Conservation (phyloP, 208 protist genomes). For the Trypanosoma brucei region DNA sequence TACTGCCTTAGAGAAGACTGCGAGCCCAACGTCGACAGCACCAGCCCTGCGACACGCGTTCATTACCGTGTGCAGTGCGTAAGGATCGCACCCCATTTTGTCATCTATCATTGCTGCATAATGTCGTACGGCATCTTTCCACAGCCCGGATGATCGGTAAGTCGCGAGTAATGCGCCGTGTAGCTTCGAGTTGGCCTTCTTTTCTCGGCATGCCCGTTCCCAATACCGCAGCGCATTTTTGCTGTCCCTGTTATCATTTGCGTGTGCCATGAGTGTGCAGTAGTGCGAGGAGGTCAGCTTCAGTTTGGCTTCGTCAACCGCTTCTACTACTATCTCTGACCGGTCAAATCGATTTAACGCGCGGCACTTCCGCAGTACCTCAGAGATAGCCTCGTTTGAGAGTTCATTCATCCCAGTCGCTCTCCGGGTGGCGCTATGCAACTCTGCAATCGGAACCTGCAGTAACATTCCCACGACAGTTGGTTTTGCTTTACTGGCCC, state of each 20-base stretch:
- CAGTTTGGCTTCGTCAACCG: slow-evolving; percentile 29
- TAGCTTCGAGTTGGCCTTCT: slow-evolving; percentile 48
- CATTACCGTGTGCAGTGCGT: slow-evolving; percentile 71
- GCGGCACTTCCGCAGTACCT: slow-evolving; percentile 56
- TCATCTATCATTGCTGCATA: slow-evolving; percentile 68
- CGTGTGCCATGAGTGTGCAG: slow-evolving; percentile 77
- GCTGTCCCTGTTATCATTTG: slow-evolving; percentile 68
- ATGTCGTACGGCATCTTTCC: slow-evolving; percentile 60
- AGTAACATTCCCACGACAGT: slow-evolving; percentile 40
- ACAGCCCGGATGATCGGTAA: slow-evolving; percentile 59
- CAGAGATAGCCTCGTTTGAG: slow-evolving; percentile 33
- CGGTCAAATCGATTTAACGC: slow-evolving; percentile 71
- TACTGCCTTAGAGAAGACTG: slow-evolving; percentile 58
- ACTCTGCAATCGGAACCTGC: slow-evolving; percentile 33
- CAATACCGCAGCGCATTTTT: slow-evolving; percentile 59
- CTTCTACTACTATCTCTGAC: slow-evolving; percentile 48
- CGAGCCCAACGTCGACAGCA: slow-evolving; percentile 48
- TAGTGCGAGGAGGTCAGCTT: slow-evolving; percentile 68
- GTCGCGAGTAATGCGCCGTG: slow-evolving; percentile 71
- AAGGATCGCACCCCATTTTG: slow-evolving; percentile 50
- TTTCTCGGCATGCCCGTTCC: slow-evolving; percentile 51
- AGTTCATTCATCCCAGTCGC: slow-evolving; percentile 56
- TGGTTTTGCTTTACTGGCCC: slow-evolving; percentile 44
- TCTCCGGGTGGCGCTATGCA: slow-evolving; percentile 34
- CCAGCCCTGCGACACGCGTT: slow-evolving; percentile 70